A percentile compares a stretch with the other conserved stretches of the same genome.
Conservation (phyloP, 2,329 filamentous ascomycete genomes). For the Neofusicoccum parvum region DNA sequence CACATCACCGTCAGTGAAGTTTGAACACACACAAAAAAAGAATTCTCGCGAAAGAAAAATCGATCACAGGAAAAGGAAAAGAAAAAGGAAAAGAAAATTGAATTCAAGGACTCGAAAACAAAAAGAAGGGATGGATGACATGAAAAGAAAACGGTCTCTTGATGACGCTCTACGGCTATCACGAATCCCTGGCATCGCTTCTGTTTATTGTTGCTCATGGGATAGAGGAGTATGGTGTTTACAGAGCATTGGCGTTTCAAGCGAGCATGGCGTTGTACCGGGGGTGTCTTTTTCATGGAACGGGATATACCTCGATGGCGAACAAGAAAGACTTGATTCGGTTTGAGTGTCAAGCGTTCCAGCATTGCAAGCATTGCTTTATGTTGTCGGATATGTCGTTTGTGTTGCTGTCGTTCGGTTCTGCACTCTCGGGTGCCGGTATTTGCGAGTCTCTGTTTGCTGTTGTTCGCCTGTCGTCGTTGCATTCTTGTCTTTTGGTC, state of each 20-base stretch:
- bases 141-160: not conserved
- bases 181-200: not conserved
- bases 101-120: not conserved
- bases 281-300: not conserved
- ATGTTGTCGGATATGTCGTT: not conserved
- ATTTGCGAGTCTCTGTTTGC: not conserved
- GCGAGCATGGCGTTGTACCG: not conserved
- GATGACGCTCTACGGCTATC: not conserved
- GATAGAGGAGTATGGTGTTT: not conserved
- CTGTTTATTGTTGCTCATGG: not conserved
- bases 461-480: not conserved
- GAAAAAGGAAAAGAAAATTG: not conserved
- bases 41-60: not conserved
- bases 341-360: not conserved
- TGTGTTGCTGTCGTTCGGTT: not conserved
- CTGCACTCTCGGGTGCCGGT: not conserved
- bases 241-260: not conserved
- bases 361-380: not conserved
- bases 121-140: not conserved
- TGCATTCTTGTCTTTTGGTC: not conserved
- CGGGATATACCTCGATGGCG: not conserved
- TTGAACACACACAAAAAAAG: not conserved
- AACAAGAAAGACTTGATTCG: not conserved
- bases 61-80: not conserved
- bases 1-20: conserved; percentile 25